Conservation (phyloP, 1,139 yeast genomes). For the Waltiozyma solani region DNA sequence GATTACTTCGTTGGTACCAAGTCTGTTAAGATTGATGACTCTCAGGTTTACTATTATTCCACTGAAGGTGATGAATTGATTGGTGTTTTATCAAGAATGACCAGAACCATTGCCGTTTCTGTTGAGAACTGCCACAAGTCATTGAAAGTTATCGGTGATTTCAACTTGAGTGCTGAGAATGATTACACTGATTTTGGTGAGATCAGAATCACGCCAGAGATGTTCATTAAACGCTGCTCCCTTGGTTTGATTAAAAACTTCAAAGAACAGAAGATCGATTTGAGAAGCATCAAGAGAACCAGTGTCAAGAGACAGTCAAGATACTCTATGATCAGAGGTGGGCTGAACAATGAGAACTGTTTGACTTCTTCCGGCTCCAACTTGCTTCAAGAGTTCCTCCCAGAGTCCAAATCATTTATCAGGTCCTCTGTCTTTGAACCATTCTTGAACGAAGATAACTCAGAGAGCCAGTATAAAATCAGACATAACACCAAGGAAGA, state of each 20-base stretch:
- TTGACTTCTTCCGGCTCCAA: constrained; percentile 53
- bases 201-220: constrained; percentile 49
- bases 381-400: constrained; percentile 27
- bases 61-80: constrained; percentile 60
- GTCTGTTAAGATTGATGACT: constrained; percentile 11
- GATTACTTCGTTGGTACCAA: constrained; percentile 10
- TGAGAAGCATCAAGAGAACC: constrained; percentile 7
- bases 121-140: constrained; percentile 36
- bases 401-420: constrained; percentile 34
- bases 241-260: constrained; percentile 40
- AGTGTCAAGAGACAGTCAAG: constrained; percentile 26
- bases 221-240: constrained; percentile 54
- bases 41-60: constrained; percentile 39
- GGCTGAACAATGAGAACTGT: constrained; percentile 41
- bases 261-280: constrained; percentile 6
- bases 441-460: constrained; percentile 20
- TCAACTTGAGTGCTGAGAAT: constrained; percentile 53
- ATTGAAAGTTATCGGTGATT: constrained; percentile 59
- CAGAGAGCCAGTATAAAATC: constrained; percentile 11
- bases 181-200: constrained; percentile 62
- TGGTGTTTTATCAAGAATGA: constrained; percentile 53
- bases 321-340: constrained; percentile 53
- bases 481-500: constrained; percentile 28
- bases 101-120: constrained; percentile 42
- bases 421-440: constrained; percentile 28